Base-by-base conservation (phyloP, 306 rosid genomes). In the Amphicarpaea edgeworthii region DNA sequence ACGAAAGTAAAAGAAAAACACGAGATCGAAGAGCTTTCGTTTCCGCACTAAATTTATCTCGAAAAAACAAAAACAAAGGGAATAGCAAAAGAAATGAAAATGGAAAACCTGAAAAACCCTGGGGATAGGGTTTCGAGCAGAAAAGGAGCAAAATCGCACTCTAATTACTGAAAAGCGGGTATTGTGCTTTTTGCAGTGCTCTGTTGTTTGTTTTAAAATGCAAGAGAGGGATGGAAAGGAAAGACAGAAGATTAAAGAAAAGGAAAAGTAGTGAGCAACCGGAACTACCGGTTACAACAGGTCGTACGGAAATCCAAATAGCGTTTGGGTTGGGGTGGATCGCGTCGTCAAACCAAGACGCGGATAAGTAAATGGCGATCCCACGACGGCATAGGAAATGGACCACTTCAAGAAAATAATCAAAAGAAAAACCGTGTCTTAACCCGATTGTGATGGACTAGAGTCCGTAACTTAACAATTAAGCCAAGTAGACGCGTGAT, bases 91-190 rank as follows among this genome's bases (percentile, higher is more conserved):
- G 12, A 17, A 24, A 67, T 42, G 47, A 43, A 71, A 76, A 58
- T 37, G 85, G 23, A 75, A 37, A 57, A 79, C 90, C 89, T 72
- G 60, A 74, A 71, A 81, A 79, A 71, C 83, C 87, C 86, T 68
- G 26, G 16, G 3, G 7, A n/a, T 37, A 76, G 77, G 75, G 85
- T 23, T 65, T 7, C 50, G 70, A 42, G 85, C 46, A 40, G 82
- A 66, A 49, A 76, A 7, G 17, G 68, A 77, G 85, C 57, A 50
- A 76, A 85, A 77, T 77, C 71, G 28, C 74, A 68, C 70, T 83
- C 78, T 5, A 72, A 69, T 24, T 23, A 49, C 41, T 53, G 53
- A 7, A 77, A 64, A 73, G 76, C 14, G 5, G 68, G 70, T 16
- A 5, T 7, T 58, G 14, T 28, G 41, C 21, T 75, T 15, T 34